phyloP scores from a whole-genome alignment of 495 filamentous ascomycete species.

The Chaetomium fimeti region DNA sequence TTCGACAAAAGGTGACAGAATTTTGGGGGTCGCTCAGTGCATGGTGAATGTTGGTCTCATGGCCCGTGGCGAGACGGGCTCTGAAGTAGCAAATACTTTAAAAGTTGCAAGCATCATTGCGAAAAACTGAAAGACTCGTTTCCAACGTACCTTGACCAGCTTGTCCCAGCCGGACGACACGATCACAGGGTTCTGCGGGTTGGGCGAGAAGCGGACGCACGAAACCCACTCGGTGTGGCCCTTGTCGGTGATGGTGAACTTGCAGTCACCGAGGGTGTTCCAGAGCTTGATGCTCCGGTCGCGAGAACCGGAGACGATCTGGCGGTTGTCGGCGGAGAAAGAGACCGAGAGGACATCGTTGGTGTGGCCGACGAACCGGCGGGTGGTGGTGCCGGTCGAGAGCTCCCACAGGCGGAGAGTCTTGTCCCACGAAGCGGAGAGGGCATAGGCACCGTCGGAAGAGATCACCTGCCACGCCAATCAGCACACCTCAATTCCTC shows the following conservation, averaged over 20 bases:
- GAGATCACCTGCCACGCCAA: constrained; percentile 80
- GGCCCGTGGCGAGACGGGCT: constrained; percentile 66
- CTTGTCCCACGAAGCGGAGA: constrained; percentile 99
- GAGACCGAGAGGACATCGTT: constrained; percentile 99
- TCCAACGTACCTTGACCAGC: constrained; percentile 89
- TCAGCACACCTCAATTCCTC: constrained; percentile 34
- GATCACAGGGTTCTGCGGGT: constrained; percentile 99
- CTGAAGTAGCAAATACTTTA: constrained; percentile 99
- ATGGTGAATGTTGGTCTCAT: constrained; percentile 96
- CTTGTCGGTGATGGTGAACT: constrained; percentile 99
- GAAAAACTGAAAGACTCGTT: constrained; percentile 6
- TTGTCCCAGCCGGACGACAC: constrained; percentile 99
- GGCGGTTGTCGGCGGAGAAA: constrained; percentile 99
- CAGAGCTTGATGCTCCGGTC: constrained; percentile 99
- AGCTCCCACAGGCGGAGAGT: constrained; percentile 99
- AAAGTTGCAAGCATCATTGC: constrained; percentile 82
- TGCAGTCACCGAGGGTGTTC: constrained; percentile 99
- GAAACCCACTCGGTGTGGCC: constrained; percentile 99
- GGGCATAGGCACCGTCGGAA: constrained; percentile 98
- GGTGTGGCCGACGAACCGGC: constrained; percentile 98
- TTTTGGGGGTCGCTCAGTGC: constrained; percentile 62
- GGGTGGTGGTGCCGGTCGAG: constrained; percentile 89
- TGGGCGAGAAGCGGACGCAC: constrained; percentile 98
- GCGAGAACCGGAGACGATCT: constrained; percentile 98
- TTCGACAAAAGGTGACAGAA: constrained; percentile 10